Evolutionary conservation across 2,329 filamentous ascomycete species (phyloP).

Genomic region (Teratosphaeria zuluensis): DNA sequence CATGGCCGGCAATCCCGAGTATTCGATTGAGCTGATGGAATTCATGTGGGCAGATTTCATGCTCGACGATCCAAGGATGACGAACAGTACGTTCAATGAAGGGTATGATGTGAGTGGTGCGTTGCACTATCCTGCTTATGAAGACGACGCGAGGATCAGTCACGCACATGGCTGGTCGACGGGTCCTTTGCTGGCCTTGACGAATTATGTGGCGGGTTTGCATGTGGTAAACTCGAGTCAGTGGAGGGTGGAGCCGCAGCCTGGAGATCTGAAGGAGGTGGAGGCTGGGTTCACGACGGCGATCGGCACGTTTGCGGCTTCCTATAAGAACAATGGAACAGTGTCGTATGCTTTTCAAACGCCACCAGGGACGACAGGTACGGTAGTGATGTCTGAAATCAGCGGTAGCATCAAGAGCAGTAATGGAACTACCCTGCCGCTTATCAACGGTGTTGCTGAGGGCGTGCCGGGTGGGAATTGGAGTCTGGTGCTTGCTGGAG

Average conservation of each 20-base stretch:
- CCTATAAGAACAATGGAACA: slow-evolving; percentile 5
- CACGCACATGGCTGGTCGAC: slow-evolving; percentile 45
- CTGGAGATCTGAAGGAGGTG: slow-evolving; percentile 34
- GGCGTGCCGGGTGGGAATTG: slow-evolving; percentile 19
- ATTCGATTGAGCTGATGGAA: slow-evolving; percentile 35
- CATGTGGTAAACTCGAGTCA: slow-evolving; percentile 30
- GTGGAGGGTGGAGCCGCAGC: slow-evolving; percentile 37
- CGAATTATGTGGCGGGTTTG: slow-evolving; percentile 37
- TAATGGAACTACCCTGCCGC: slow-evolving; percentile 16
- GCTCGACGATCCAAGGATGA: slow-evolving; percentile 45
- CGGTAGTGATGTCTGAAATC: slow-evolving; percentile 24
- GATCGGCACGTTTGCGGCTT: slow-evolving; percentile 33
- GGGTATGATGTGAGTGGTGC: slow-evolving; percentile 39
- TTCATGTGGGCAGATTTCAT: slow-evolving; percentile 43
- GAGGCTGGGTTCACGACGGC: slow-evolving; percentile 38
- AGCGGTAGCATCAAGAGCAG: slow-evolving; percentile 33
- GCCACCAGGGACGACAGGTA: slow-evolving; percentile 24
- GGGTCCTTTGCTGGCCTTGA: slow-evolving; percentile 37
- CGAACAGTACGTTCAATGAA: slow-evolving; percentile 44
- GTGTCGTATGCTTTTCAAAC: slow-evolving; percentile 16
- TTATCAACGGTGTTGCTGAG: slow-evolving; percentile 16
- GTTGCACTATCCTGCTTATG: slow-evolving; percentile 42
- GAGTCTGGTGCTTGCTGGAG: slow-evolving; percentile 10
- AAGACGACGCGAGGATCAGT: slow-evolving; percentile 38
- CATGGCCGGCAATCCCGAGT: slow-evolving; percentile 29